These are phyloP conservation scores for Sanghuangporus baumii DNA, from an alignment of 1,284 basidiomycete species.

Conservation along the genomic window DNA sequence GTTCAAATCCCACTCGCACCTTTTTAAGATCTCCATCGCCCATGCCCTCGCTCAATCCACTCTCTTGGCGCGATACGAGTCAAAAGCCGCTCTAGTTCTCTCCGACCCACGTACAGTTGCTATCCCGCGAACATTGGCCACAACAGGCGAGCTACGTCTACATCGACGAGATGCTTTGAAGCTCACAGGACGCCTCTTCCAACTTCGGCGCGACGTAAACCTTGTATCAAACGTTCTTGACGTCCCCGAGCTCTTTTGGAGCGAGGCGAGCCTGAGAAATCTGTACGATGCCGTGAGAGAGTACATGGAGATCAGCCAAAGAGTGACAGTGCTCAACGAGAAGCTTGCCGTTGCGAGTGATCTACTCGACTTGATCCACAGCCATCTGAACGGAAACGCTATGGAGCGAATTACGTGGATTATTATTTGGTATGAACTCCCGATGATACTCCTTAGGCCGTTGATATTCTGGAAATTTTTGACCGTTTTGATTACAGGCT, in stretches of 20 bases:
- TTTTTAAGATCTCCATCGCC: constrained; percentile 85
- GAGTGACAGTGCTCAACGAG: constrained; percentile 88
- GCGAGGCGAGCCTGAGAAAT: constrained; percentile 83
- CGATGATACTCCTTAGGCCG: neutral
- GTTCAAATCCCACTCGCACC: constrained; percentile 83
- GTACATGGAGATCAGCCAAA: constrained; percentile 87
- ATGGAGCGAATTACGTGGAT: constrained; percentile 96
- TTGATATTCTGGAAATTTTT: neutral
- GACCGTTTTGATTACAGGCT: constrained; percentile 42
- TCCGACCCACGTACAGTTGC: constrained; percentile 71
- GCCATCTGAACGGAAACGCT: constrained; percentile 85
- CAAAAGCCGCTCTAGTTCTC: constrained; percentile 74
- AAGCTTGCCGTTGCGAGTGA: constrained; percentile 84
- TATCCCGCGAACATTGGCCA: constrained; percentile 83
- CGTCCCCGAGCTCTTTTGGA: constrained; percentile 94
- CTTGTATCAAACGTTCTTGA: constrained; percentile 93
- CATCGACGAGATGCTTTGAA: constrained; percentile 80
- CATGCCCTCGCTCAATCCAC: constrained; percentile 95
- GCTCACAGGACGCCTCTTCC: constrained; percentile 86
- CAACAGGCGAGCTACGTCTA: constrained; percentile 73
- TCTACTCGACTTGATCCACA: constrained; percentile 89
- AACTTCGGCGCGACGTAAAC: constrained; percentile 85
- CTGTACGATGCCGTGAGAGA: constrained; percentile 92
- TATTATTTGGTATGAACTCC: constrained; percentile 70
- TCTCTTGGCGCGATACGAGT: constrained; percentile 85